A percentile compares a stretch with the other conserved stretches of the same genome.
Evolutionary conservation across 192 early-diverging fungal genomes (phyloP).

Genomic region (Coemansia sp.): DNA sequence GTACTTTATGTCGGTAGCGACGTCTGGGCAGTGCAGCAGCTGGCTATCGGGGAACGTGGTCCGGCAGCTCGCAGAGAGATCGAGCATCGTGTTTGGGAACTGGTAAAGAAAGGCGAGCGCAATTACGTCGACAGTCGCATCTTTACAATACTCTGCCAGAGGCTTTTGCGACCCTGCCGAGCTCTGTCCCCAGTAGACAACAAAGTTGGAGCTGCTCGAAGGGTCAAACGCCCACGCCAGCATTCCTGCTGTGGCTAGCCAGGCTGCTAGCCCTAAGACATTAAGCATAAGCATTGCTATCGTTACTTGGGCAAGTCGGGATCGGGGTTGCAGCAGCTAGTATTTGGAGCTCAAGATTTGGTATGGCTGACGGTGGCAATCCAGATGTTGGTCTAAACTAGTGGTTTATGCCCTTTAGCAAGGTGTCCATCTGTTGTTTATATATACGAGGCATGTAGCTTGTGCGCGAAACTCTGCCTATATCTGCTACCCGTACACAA

Average conservation of each 20-base stretch:
- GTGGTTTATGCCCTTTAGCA: not conserved
- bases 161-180: slow-evolving; percentile 52
- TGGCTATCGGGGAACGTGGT: slow-evolving; percentile 57
- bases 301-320: not conserved
- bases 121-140: slow-evolving; percentile 61
- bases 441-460: not conserved
- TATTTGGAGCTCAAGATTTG: not conserved
- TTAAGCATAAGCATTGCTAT: not conserved
- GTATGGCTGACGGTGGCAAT: not conserved
- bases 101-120: slow-evolving; percentile 63
- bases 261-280: not conserved
- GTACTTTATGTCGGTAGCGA: slow-evolving; percentile 64
- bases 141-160: slow-evolving; percentile 62
- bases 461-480: not conserved
- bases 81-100: slow-evolving; percentile 61
- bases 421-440: not conserved
- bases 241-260: not conserved
- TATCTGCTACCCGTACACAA: not conserved
- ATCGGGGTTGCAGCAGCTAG: not conserved
- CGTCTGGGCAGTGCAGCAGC: slow-evolving; percentile 60
- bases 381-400: not conserved
- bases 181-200: slow-evolving; percentile 55
- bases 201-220: slow-evolving; percentile 46
- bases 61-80: slow-evolving; percentile 61
- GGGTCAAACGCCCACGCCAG: slow-evolving; percentile 17